Base-by-base conservation (phyloP, 2,329 filamentous ascomycete genomes). In the Cucurbitaria berberidis region DNA sequence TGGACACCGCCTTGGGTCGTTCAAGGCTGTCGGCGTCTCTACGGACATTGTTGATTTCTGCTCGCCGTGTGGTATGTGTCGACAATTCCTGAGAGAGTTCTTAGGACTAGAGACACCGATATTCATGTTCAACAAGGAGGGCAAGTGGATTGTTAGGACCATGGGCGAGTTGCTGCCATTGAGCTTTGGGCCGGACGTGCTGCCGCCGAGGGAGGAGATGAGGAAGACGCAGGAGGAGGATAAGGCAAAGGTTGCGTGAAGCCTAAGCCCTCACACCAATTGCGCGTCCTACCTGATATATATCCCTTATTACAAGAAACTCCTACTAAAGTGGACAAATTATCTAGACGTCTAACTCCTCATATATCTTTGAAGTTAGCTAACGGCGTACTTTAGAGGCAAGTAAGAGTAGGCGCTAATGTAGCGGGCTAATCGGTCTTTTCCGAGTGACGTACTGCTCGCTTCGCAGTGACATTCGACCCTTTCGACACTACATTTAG, bases 61-160 rank as follows among this genome's bases (percentile, higher is more conserved):
- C 60, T 78, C 74, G 39, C 95, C 95, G 0, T 99, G 95, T 73
- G 95, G 95, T 49, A 97, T 96, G 92, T 98, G 93, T 75, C 83
- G 93, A 66, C 93, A 97, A 74, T 96, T 93, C 53, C 67, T 82
- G 45, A 55, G 79, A 26, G 80, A 82, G 66, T 82, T 82, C 43
- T 73, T 78, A 55, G 73, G 74, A 52, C 68, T 78, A 6, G 64
- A 73, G 5, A 86, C 85, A 53, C 93, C 92, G 0, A 84, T 99
- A 51, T 86, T 96, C 73, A 96, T 98, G 93, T 96, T 96, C 76
- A 92, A 96, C 74, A 89, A 87, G 73, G 84, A 92, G 58, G 88
- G 87, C 2, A 84, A 88, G 55, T 92, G 83, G 65, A 80, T 86
- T n/a, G 85, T 90, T 21, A 80, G 86, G 77, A 89, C 81, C 21